Evolutionary conservation across 2,329 filamentous ascomycete species (phyloP), one percentile per base, ranked within the genome.

Genomic region (Colletotrichum melonis): DNA sequence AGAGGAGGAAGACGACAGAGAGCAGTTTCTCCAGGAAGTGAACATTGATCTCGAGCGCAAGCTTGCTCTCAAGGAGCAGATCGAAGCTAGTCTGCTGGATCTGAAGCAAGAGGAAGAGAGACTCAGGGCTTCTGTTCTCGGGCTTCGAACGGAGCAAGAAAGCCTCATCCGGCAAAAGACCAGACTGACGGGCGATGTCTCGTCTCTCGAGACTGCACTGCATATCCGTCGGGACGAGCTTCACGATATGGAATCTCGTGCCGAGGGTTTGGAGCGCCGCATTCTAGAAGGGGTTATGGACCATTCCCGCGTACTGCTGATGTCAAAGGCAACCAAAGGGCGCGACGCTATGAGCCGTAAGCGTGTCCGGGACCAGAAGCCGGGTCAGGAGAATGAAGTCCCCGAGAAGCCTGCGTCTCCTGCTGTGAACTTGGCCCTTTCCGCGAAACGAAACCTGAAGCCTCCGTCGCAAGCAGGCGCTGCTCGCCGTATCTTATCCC

Each of bases 271-370:
- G 28, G 97, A 99, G 84, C 93, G 95, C 65, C 92, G 97, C 30
- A 98, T 99, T 77, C 86, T 99, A 38, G 96, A 98, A 76, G 95
- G 96, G 30, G 94, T 98, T 75, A 97, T 99, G 85, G 95, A 98
- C 78, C 96, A 98, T 81, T 98, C 96, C 24, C 93, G 96, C 7
- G 92, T 96, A 30, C 88, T 98, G n/a, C 89, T 98, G 71, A 93
- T 97, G 86, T 87, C 91, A 76, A 92, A 94, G 84, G 85, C 89
- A 4, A 85, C 82, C 76, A 87, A 86, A 77, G 83, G 86, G 12
- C 82, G 82, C 6, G 89, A 91, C 66, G 83, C 86, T 73, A 91
- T 91, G 89, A 90, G 84, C 80, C 88, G 89, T 63, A 91, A 91
- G 82, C 86, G 89, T 8, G 85, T 86, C 69, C 78, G 84, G 30